Evolutionary conservation across 2,329 filamentous ascomycete species (phyloP).

Genomic region (Ophiostoma sp.): DNA sequence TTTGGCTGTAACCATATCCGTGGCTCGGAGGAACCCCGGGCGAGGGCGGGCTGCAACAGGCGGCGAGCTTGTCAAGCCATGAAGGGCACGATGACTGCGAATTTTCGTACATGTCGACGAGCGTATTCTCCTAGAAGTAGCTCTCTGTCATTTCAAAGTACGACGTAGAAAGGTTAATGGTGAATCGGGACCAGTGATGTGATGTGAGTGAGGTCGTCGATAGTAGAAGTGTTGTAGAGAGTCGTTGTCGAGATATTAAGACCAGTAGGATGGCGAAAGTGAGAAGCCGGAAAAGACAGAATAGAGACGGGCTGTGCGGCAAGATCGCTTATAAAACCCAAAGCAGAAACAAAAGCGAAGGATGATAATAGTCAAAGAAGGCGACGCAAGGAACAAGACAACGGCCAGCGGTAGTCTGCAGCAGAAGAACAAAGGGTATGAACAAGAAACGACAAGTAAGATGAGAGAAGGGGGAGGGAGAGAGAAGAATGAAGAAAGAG

Average conservation of each 20-base stretch:
- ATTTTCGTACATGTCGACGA: conserved; percentile 37
- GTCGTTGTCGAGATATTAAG: background rate
- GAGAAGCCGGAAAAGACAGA: conserved; percentile 14
- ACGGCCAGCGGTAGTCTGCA: conserved; percentile 4
- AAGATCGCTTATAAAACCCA: background rate
- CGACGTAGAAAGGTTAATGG: background rate
- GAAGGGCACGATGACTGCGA: conserved; percentile 37
- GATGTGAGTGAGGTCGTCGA: background rate
- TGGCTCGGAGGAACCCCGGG: conserved; percentile 12
- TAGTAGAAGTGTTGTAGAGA: background rate
- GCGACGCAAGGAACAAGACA: background rate
- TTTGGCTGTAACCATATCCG: background rate
- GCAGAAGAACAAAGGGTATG: background rate
- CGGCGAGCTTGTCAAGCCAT: conserved; percentile 44
- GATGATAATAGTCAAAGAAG: conserved; percentile 5
- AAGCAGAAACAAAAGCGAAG: conserved; percentile 2
- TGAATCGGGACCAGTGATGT: conserved; percentile 19
- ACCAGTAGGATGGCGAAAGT: background rate
- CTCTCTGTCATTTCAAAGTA: background rate
- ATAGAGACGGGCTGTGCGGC: background rate
- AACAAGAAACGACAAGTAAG: conserved; percentile 17
- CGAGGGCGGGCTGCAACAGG: conserved; percentile 41
- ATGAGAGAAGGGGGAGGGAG: background rate
- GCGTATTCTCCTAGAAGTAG: background rate
- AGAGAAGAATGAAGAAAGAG: conserved; percentile 12